Evolutionary conservation across 805 yeast species (phyloP), one percentile per base, ranked within the genome.

Genomic region (Ascoidea tarda): DNA sequence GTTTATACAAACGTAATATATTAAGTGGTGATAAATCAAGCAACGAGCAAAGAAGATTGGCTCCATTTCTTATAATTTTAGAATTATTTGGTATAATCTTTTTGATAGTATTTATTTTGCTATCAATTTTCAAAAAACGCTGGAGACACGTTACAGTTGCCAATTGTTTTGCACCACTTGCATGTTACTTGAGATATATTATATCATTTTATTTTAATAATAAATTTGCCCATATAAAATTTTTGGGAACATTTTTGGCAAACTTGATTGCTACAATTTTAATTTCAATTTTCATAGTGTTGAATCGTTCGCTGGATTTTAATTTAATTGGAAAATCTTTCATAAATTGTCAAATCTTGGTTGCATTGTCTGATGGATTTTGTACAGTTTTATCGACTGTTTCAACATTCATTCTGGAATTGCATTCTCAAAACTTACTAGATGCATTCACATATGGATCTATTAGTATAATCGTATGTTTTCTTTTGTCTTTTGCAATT

Each of bases 141-240:
- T 81, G 88, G 75, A 77, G 95, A 54, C 57, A 68, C 6, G 89
- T 95, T 91, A 78, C 85, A 4, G 71, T 87, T 54, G 66, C 82
- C 3, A 71, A 81, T 28, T 62, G 83, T 3, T 80, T 89, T 60
- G 81, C 87, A 0, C 89, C 95, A 0, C 69, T 81, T 56, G 96
- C 87, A 0, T 81, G 87, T 2, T 67, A 75, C 57, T 32, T 70
- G 5, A 67, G 97, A 47, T 86, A 64, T 60, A 72, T 75, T 55
- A 59, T 83, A 5, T 70, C 88, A 1, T 71, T 68, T 53, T 59
- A 61, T 53, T 63, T 75, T 32, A 87, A 87, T 70, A 0, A 59
- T 55, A 21, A 63, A 66, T 57, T 82, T 84, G 61, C 87, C 88
- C 8, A 5, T 66, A 31, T 81, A 81, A 6, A 77, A 80, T 1